Percentiles rank a stretch among this genome's conserved stretches.
These are phyloP conservation scores for Debaryomycetaceae sp. DNA, from an alignment of 1,139 yeast species.

Conservation along the genomic window DNA sequence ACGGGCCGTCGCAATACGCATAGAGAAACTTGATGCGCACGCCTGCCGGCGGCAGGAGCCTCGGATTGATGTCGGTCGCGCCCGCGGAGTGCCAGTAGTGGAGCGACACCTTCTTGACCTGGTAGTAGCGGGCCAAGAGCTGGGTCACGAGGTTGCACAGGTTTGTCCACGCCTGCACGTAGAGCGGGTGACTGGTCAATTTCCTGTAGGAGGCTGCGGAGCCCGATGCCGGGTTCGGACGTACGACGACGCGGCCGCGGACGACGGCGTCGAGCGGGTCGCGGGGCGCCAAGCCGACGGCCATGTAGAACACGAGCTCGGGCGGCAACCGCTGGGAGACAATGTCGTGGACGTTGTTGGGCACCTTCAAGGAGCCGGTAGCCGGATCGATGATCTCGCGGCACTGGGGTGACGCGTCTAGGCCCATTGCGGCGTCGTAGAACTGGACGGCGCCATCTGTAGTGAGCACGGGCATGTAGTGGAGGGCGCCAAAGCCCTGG, in stretches of 20 bases:
- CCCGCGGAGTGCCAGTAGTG: conserved; percentile 51
- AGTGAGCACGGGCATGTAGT: conserved; percentile 58
- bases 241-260: conserved; percentile 51
- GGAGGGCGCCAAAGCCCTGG: conserved; percentile 30
- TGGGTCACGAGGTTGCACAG: conserved; percentile 62
- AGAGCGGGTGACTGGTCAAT: conserved; percentile 36
- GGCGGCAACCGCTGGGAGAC: conserved; percentile 82
- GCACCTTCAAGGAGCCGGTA: conserved; percentile 26
- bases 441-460: conserved; percentile 61
- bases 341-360: conserved; percentile 73
- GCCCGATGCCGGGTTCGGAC: conserved; percentile 65
- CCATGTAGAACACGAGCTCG: conserved; percentile 72
- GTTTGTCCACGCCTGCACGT: conserved; percentile 42
- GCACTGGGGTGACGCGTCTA: conserved; percentile 7
- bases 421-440: conserved; percentile 26
- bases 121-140: conserved; percentile 75
- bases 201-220: conserved; percentile 45
- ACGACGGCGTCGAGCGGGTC: conserved; percentile 59
- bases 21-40: conserved; percentile 12
- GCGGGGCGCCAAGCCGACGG: conserved; percentile 64
- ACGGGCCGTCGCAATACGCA: conserved; percentile 6
- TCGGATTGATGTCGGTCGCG: conserved; percentile 36
- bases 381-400: conserved; percentile 1
- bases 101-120: conserved; percentile 55
- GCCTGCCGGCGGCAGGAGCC: conserved; percentile 39